Base-by-base conservation (phyloP, 2,329 filamentous ascomycete genomes). In the Cladobotryum mycophilum region DNA sequence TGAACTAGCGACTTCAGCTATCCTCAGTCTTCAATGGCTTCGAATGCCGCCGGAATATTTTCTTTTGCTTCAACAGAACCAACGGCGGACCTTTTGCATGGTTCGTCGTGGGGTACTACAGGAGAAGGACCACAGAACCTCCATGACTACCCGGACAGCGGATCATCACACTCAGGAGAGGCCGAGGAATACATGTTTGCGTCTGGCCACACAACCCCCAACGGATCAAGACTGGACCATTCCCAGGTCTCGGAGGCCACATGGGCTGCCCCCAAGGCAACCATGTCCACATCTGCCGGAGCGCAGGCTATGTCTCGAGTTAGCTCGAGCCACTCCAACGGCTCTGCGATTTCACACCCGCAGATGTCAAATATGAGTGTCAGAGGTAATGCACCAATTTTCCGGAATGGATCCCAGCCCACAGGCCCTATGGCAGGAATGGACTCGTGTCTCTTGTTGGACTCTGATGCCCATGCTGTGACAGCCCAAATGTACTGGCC, bases 41-140 rank as follows among this genome's bases (percentile, higher is more conserved):
- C 75, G 61, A 70, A 64, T 67, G 63, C 74, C 51, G 68, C 69
- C 58, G 74, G 74, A 66, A 73, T 79, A 66, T 79, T 79, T 75
- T 72, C 76, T 70, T 79, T 76, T 68, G 74, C 75, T 75, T 77
- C 80, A 64, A 76, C 77, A 76, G 78, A 76, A 77, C 76, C 76
- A 72, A 70, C 76, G 66, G 60, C 75, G 64, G 78, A 79, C 73
- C 73, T 78, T 66, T 70, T 79, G 54, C 67, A 67, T 60, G 72
- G 76, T 70, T 72, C 76, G 64, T 70, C 76, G 63, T 82, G 79
- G 79, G 78, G 75, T 60, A 64, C 74, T 64, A 69, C 76, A 72
- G 70, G 70, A 72, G 79, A 82, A 76, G 77, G 76, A 63, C 61
- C 76, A 78, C 79, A 81, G 75, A 79, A 77, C 76, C 78, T 80